These are phyloP conservation scores for Pedinophyceae sp. DNA, from an alignment of 139 green algal genomes.

Conservation along the genomic window DNA sequence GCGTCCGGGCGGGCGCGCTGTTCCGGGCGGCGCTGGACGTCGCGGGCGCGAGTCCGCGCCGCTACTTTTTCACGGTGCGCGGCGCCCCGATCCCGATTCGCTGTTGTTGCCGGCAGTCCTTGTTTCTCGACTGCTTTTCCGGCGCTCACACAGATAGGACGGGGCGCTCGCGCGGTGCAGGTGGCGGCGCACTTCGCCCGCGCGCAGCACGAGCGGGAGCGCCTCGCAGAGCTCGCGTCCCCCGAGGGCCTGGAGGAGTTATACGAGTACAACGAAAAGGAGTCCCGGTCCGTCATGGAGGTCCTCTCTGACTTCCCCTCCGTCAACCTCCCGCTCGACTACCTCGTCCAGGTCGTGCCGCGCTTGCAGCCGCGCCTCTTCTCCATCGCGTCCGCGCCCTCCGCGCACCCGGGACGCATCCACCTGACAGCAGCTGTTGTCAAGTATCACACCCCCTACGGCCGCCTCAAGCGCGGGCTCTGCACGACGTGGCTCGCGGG, in stretches of 20 bases:
- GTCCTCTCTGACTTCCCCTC: constrained; percentile 76
- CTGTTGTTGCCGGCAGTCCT: background rate
- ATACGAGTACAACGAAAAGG: constrained; percentile 27
- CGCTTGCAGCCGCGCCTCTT: constrained; percentile 70
- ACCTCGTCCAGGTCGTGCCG: constrained; percentile 58
- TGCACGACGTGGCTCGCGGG: constrained; percentile 60
- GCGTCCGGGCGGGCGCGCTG: constrained; percentile 21
- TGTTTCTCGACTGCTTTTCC: background rate
- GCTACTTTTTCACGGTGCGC: constrained; percentile 78
- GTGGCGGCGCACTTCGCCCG: constrained; percentile 39
- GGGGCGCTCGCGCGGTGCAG: constrained; percentile 1
- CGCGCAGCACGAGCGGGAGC: constrained; percentile 40
- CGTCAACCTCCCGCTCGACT: constrained; percentile 44
- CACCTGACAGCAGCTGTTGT: constrained; percentile 76
- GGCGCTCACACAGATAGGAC: background rate
- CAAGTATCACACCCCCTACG: constrained; percentile 28
- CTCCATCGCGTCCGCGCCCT: constrained; percentile 57
- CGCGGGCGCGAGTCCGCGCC: constrained; percentile 44
- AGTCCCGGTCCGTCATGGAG: constrained; percentile 15
- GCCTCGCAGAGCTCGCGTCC: constrained; percentile 66
- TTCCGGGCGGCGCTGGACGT: constrained; percentile 66
- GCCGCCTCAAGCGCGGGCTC: constrained; percentile 41
- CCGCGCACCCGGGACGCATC: constrained; percentile 23
- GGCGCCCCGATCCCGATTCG: background rate
- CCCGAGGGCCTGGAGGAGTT: constrained; percentile 60